A percentile compares a stretch with the other conserved stretches of the same genome.
phyloP scores from a whole-genome alignment of 2,329 filamentous ascomycete genomes.

The Dactylonectria estremocensis region DNA sequence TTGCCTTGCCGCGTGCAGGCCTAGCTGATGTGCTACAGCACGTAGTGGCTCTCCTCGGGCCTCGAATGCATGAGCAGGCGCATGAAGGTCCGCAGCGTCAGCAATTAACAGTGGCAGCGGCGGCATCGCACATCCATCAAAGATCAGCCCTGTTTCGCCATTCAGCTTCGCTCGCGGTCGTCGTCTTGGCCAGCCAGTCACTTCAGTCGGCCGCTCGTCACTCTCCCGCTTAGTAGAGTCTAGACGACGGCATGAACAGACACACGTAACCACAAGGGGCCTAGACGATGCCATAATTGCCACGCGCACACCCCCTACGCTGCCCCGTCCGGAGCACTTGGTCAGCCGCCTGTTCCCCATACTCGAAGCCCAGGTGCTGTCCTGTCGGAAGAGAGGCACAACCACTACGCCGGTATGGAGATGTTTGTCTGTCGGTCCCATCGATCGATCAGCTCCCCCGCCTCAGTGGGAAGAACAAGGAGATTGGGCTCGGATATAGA shows the following conservation, averaged over 20 bases:
- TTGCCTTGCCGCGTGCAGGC: constrained; percentile 22
- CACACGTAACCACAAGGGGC: not conserved
- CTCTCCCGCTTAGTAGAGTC: not conserved
- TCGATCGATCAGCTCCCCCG: constrained; percentile 45
- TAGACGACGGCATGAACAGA: not conserved
- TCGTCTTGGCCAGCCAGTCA: not conserved
- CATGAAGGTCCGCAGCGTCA: constrained; percentile 13
- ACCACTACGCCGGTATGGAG: constrained; percentile 27
- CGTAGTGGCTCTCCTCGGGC: constrained; percentile 17
- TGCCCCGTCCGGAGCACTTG: not conserved
- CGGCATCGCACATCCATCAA: constrained; percentile 22
- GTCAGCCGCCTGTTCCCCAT: constrained; percentile 3
- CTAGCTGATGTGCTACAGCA: constrained; percentile 4
- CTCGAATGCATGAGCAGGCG: constrained; percentile 19
- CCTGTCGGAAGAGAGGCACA: constrained; percentile 10
- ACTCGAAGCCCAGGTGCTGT: not conserved
- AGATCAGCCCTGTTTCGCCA: constrained; percentile 10
- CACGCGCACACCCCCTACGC: not conserved
- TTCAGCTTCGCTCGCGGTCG: constrained; percentile 3
- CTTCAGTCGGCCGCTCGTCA: not conserved
- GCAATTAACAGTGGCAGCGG: constrained; percentile 32
- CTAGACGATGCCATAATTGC: not conserved
- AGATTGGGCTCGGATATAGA: not conserved
- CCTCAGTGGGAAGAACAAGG: constrained; percentile 1
- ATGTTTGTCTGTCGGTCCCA: constrained; percentile 39